phyloP scores from a whole-genome alignment of 768 basidiomycete genomes.

The Crucibulum laeve region DNA sequence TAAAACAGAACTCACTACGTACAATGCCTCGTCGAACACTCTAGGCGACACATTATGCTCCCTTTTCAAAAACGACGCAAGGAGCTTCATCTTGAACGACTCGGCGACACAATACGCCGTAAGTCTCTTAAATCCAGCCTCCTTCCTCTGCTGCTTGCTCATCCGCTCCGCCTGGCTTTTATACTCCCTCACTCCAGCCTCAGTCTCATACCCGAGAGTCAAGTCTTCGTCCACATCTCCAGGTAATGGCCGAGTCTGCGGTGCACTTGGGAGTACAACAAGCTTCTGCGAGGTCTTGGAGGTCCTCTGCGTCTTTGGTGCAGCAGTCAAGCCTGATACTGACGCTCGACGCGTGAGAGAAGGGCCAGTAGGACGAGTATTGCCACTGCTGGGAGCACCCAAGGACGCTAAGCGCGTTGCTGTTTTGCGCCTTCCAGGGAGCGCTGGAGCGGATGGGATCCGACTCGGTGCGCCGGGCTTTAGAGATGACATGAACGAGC shows the following conservation, averaged over 20 bases:
- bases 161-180: slow-evolving; percentile 87
- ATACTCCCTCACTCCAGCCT: slow-evolving; percentile 65
- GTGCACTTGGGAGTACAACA: slow-evolving; percentile 84
- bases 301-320: slow-evolving; percentile 64
- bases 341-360: slow-evolving; percentile 31
- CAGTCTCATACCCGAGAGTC: slow-evolving; percentile 61
- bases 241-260: slow-evolving; percentile 73
- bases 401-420: slow-evolving; percentile 24
- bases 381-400: slow-evolving; percentile 16
- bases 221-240: slow-evolving; percentile 38
- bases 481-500: no score
- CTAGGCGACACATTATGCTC: slow-evolving; percentile 89
- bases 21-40: slow-evolving; percentile 90
- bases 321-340: slow-evolving; percentile 31
- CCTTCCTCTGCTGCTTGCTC: slow-evolving; percentile 80
- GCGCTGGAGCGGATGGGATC: slow-evolving; percentile 20
- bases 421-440: slow-evolving; percentile 25
- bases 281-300: slow-evolving; percentile 92
- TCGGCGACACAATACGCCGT: slow-evolving; percentile 91
- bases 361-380: slow-evolving; percentile 7
- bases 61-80: slow-evolving; percentile 83
- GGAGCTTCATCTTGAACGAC: slow-evolving; percentile 75
- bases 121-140: slow-evolving; percentile 74
- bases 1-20: slow-evolving; percentile 61
- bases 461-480: slow-evolving; percentile 10